Conservation (phyloP, 345 rosid species). For the Eucalyptus polybractea region DNA sequence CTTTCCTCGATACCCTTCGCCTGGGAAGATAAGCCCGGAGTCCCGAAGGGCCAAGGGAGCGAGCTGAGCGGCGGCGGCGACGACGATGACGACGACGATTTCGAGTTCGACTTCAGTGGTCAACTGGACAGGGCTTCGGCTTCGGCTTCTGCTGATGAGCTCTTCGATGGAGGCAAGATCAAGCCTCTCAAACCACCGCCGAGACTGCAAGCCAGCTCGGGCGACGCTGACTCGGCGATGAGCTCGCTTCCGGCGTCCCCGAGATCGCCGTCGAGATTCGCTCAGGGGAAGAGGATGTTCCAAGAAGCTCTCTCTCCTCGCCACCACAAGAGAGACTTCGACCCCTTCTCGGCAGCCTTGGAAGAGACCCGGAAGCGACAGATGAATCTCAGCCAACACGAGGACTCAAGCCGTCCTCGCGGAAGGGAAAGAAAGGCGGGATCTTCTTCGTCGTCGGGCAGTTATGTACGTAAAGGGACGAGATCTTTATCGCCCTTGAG, state of each 20-base stretch:
- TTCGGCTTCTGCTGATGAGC: constrained; percentile 81
- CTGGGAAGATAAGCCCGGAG: constrained; percentile 36
- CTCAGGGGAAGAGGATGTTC: neutral
- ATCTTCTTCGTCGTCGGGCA: constrained; percentile 1
- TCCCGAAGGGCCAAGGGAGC: constrained; percentile 6
- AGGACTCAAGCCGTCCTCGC: neutral
- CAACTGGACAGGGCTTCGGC: constrained; percentile 44
- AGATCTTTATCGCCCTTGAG: constrained; percentile 73
- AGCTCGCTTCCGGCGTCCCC: constrained; percentile 21
- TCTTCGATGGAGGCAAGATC: constrained; percentile 82
- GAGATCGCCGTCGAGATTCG: constrained; percentile 18
- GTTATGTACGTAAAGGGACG: constrained; percentile 42
- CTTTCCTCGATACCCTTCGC: constrained; percentile 15
- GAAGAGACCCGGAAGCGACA: constrained; percentile 14
- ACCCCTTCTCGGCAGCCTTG: constrained; percentile 17
- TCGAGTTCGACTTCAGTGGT: constrained; percentile 78
- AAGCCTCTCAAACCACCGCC: constrained; percentile 49
- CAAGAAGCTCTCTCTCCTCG: neutral
- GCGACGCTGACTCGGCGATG: neutral
- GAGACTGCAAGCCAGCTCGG: neutral
- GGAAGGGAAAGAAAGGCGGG: constrained; percentile 14
- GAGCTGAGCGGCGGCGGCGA: neutral
- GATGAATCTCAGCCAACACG: neutral
- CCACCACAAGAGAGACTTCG: constrained; percentile 7
- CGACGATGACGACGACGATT: constrained; percentile 15